Base-by-base conservation (phyloP, 2,329 filamentous ascomycete species). In the Xylariales sp. region DNA sequence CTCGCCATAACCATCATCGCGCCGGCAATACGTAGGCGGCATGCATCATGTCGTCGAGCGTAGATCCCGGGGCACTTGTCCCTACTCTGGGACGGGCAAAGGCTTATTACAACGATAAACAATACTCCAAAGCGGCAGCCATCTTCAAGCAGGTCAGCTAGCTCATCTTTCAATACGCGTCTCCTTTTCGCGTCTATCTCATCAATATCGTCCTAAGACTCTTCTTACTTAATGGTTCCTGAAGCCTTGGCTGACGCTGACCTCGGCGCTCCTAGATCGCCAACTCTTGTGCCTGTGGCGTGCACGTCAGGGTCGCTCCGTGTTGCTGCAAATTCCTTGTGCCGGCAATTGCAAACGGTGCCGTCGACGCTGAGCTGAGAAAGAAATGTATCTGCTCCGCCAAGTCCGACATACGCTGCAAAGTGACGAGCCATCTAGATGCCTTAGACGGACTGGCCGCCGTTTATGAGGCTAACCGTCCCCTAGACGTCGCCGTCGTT, bases 401-500 rank as follows among this genome's bases (percentile, higher is more conserved):
- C 10, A 68, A 67, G 30, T 71, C 73, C 9, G 61, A 67, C 8
- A 64, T 59, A 18, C 75, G 75, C 16, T 78, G 76, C 53, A 69
- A 69, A 14, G 66, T 63, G n/a, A 8, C 49, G 18, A n/a, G 41
- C 5, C 75, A 77, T n/a, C n/a, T 76, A 5, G 65, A 72, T 36
- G 72, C 75, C 3, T 62, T 77, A 16, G 74, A 77, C 28, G 69
- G 71, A 0, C 65, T 77, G 14, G 73, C 75, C 9, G 74, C 73
- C 18, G 64, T 69, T 1, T 65, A 72, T 43, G 73, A 77, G 63
- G 69, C 68, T 55, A 59, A 67, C 48, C 52, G 54, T 12, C 66
- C 64, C 6, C 9, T 72, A 0, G 69, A 75, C 8, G 54, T 59
- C 6, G 71, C 68, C 12, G 43, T 74, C 7, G 9, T 65, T 28